These are phyloP conservation scores for Cryptococcus sp. DNA, from an alignment of 1,284 basidiomycete species.

Conservation along the genomic window DNA sequence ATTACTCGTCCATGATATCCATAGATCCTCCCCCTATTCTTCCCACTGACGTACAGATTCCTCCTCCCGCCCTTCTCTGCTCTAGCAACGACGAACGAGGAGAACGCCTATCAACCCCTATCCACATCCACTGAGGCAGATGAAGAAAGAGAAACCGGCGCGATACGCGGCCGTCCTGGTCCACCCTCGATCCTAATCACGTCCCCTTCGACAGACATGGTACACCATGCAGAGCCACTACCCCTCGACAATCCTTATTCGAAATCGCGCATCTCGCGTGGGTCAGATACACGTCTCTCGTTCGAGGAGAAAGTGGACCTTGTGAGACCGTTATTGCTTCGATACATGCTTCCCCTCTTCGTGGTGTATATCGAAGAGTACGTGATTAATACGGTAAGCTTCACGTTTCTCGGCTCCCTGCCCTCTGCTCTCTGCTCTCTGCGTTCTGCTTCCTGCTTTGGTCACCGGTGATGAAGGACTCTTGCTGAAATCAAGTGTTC, in stretches of 20 bases:
- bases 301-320: conserved; percentile 73
- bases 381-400: conserved; percentile 78
- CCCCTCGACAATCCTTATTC: background rate
- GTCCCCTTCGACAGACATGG: conserved; percentile 22
- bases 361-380: conserved; percentile 75
- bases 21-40: conserved; percentile 74
- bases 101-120: conserved; percentile 18
- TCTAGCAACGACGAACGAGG: conserved; percentile 10
- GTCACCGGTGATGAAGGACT: background rate
- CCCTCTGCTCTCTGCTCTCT: background rate
- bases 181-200: conserved; percentile 63
- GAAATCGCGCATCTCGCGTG: background rate
- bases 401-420: background rate
- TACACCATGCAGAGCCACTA: conserved; percentile 1
- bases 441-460: conserved; percentile 13
- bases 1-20: background rate
- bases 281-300: conserved; percentile 24
- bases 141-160: too few species aligned
- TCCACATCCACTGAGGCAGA: conserved; percentile 24
- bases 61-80: conserved; percentile 62
- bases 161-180: conserved; percentile 11
- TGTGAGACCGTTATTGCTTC: conserved; percentile 69
- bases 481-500: conserved; percentile 20
- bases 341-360: conserved; percentile 61
- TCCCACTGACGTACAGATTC: conserved; percentile 71